Conservation (phyloP, 495 filamentous ascomycete genomes). For the Aspergillus bertholletiae region DNA sequence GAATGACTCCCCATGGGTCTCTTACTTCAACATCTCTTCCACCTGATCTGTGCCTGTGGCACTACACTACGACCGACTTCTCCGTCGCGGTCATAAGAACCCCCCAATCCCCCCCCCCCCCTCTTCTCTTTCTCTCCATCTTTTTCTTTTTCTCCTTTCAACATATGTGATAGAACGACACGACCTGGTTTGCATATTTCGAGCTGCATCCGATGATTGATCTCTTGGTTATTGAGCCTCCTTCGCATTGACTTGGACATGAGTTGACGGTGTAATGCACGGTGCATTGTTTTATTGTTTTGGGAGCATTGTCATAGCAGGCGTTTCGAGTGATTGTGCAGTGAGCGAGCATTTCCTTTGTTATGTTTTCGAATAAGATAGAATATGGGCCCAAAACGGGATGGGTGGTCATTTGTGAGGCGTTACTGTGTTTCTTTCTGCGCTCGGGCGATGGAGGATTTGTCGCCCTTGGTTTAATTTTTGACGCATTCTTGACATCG, state of each 20-base stretch:
- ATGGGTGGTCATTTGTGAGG: constrained; percentile 10
- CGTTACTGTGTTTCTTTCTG: neutral
- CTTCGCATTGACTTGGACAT: constrained; percentile 10
- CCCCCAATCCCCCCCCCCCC: too few species aligned
- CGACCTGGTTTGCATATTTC: constrained; percentile 7
- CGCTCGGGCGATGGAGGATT: neutral
- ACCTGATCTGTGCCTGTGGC: neutral
- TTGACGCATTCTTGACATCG: neutral
- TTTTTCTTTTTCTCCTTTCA: neutral
- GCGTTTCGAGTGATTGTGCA: constrained; percentile 12
- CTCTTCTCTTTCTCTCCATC: too few species aligned
- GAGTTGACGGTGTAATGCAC: constrained; percentile 24
- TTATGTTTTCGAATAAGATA: constrained; percentile 17
- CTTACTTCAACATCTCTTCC: neutral
- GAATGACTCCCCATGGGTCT: constrained; percentile 18
- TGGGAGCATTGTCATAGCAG: constrained; percentile 12
- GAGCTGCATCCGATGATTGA: constrained; percentile 7
- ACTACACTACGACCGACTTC: neutral
- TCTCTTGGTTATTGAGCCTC: constrained; percentile 7
- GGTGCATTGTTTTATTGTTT: constrained; percentile 32
- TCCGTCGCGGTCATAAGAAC: neutral
- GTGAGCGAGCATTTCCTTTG: constrained; percentile 20
- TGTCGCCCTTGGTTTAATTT: neutral
- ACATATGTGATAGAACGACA: constrained; percentile 9
- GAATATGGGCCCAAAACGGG: constrained; percentile 11